Evolutionary conservation across 1,284 basidiomycete genomes (phyloP).

Genomic region (Ceratorhiza oryzae-sativae): DNA sequence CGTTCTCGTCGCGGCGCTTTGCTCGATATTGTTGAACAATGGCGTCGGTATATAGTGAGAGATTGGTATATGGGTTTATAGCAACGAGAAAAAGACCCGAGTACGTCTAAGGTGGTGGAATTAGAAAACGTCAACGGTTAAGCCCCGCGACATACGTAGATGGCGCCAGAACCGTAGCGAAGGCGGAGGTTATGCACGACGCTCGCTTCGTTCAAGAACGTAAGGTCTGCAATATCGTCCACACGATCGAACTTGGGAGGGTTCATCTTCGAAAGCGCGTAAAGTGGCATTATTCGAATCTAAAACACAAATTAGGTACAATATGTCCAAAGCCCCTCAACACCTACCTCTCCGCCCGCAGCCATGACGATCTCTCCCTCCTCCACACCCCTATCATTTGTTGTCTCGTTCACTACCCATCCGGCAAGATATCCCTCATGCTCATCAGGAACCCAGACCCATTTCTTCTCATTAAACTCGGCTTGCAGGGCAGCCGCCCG

Average conservation of each 20-base stretch:
- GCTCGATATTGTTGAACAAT: slow-evolving; percentile 93
- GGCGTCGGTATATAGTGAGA: slow-evolving; percentile 93
- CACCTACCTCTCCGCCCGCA: slow-evolving; percentile 74
- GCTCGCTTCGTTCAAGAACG: slow-evolving; percentile 97
- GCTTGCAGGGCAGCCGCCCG: slow-evolving; percentile 86
- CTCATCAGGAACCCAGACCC: slow-evolving; percentile 94
- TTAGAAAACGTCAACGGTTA: background rate
- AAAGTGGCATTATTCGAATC: slow-evolving; percentile 77
- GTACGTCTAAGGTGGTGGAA: slow-evolving; percentile 71
- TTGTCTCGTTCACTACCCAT: slow-evolving; percentile 80
- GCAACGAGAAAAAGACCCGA: slow-evolving; percentile 97
- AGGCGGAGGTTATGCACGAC: slow-evolving; percentile 96
- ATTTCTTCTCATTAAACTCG: slow-evolving; percentile 97
- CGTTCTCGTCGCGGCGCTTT: slow-evolving; percentile 91
- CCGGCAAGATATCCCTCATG: slow-evolving; percentile 89
- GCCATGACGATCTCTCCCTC: slow-evolving; percentile 81
- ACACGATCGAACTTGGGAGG: slow-evolving; percentile 98
- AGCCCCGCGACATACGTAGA: slow-evolving; percentile 76
- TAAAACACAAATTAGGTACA: slow-evolving; percentile 48
- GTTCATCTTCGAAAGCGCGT: slow-evolving; percentile 92
- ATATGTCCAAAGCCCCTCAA: slow-evolving; percentile 9
- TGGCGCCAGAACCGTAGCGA: slow-evolving; percentile 90
- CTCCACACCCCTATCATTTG: slow-evolving; percentile 61
- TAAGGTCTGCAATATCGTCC: slow-evolving; percentile 98
- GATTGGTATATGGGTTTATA: slow-evolving; percentile 93